A percentile compares a stretch with the other conserved stretches of the same genome.
Evolutionary conservation across 2,329 filamentous ascomycete genomes (phyloP).

Genomic region (Aureobasidium sp.): DNA sequence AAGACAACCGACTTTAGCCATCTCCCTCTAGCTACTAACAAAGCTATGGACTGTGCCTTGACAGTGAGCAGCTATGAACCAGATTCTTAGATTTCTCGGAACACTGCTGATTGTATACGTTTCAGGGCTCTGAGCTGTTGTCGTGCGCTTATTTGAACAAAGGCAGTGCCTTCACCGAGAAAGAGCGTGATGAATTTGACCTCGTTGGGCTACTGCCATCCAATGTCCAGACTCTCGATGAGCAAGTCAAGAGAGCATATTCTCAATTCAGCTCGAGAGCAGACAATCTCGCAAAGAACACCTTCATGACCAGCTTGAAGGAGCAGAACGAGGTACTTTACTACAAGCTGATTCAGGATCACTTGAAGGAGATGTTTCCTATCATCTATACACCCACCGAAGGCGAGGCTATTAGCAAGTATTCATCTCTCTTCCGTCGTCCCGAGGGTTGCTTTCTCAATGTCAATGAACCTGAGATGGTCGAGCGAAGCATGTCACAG

Average conservation of each 20-base stretch:
- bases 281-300: conserved; percentile 73
- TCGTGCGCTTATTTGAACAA: conserved; percentile 71
- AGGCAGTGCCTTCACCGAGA: conserved; percentile 65
- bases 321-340: conserved; percentile 81
- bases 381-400: conserved; percentile 91
- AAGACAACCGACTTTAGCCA: conserved; percentile 8
- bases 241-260: conserved; percentile 72
- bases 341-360: conserved; percentile 69
- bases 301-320: conserved; percentile 77
- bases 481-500: conserved; percentile 59
- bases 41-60: conserved; percentile 18
- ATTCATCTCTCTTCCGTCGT: conserved; percentile 67
- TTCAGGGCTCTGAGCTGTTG: conserved; percentile 44
- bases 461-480: conserved; percentile 59
- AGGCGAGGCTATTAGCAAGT: conserved; percentile 80
- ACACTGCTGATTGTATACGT: neutral
- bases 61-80: neutral
- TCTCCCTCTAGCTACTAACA: conserved; percentile 14
- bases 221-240: conserved; percentile 65
- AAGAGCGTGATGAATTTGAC: conserved; percentile 64
- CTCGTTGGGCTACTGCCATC: conserved; percentile 67
- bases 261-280: conserved; percentile 62
- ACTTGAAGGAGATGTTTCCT: conserved; percentile 81
- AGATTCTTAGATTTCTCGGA: neutral
- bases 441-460: conserved; percentile 79